Conservation (phyloP, 1,139 yeast genomes). For the Candida sanyaensis region DNA sequence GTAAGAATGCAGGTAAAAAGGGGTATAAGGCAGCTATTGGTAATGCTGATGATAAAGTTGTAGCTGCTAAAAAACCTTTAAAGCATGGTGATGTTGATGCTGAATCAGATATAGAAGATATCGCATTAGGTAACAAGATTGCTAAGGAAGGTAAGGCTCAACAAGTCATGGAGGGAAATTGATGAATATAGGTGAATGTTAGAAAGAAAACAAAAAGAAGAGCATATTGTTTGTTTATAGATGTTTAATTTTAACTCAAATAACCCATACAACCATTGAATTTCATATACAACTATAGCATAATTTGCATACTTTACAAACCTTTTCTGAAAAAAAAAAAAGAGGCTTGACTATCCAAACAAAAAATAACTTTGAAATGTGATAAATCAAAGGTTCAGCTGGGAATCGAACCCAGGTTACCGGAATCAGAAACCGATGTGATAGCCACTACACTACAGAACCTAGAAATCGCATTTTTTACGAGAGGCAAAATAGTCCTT, state of each 20-base stretch:
- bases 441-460: conserved; percentile 38
- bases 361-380: conserved; percentile 6
- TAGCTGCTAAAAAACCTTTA: conserved; percentile 1
- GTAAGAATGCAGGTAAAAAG: conserved; percentile 6
- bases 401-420: conserved; percentile 43
- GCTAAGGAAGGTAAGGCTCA: conserved; percentile 11
- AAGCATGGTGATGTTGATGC: not conserved
- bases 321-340: too few species aligned
- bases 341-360: not conserved
- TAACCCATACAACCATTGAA: too few species aligned
- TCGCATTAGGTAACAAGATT: conserved; percentile 1
- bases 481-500: not conserved
- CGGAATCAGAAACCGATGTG: conserved; percentile 41
- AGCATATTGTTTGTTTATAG: not conserved
- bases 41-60: conserved; percentile 3
- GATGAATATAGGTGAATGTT: not conserved
- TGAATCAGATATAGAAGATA: conserved; percentile 1
- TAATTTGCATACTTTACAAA: not conserved
- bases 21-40: conserved; percentile 9
- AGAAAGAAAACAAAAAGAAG: not conserved
- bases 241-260: not conserved
- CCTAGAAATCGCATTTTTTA: conserved; percentile 15
- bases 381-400: conserved; percentile 25
- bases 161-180: conserved; percentile 13
- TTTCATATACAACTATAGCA: too few species aligned